Base-by-base conservation (phyloP, 495 filamentous ascomycete species). In the Tuber melanosporum region DNA sequence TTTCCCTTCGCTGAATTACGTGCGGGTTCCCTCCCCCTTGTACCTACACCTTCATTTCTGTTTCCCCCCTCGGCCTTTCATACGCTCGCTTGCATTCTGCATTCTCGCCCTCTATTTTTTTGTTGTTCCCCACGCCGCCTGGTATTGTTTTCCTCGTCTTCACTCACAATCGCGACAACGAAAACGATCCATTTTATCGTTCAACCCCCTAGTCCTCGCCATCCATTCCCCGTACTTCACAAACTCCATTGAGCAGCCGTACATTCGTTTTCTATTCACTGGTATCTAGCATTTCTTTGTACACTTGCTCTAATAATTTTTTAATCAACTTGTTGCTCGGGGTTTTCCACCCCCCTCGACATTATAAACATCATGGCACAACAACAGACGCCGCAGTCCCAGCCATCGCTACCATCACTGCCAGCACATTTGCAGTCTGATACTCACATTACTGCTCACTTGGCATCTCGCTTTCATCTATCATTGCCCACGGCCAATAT, bases 391-490 rank as follows among this genome's bases (percentile, higher is more conserved):
- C 89, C 92, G 78, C 92, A 97, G 84, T 91, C 92, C n/a, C 94
- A 97, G 84, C 88, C 93, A 49, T 97, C 95, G 46, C 87, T 99
- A 66, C 93, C 94, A 45, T 90, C 93, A 43, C 86, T 99, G 74
- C 95, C 95, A 46, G 88, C 91, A 47, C 95, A 99, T 87, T 88
- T 94, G 45, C 95, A 98, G 86, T 97, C 94, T 74, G 95, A 98
- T 85, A 98, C 95, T 66, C 93, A 97, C 84, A 86, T 98, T 78
- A 99, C 95, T 4, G 93, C 94, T 45, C 95, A 99, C 85, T 88
- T 99, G 42, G 95, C 95, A 73, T 97, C 94, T 85, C 92, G 95
- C 47, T 99, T 97, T 83, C 95, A 99, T 87, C 90, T 95, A 32
- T 90, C 91, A 57, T 85, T 97, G 52, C 94, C 95, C 22, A 95